These are phyloP conservation scores for Radiomyces spectabilis DNA, from an alignment of 192 early-diverging fungal genomes.

Conservation along the genomic window DNA sequence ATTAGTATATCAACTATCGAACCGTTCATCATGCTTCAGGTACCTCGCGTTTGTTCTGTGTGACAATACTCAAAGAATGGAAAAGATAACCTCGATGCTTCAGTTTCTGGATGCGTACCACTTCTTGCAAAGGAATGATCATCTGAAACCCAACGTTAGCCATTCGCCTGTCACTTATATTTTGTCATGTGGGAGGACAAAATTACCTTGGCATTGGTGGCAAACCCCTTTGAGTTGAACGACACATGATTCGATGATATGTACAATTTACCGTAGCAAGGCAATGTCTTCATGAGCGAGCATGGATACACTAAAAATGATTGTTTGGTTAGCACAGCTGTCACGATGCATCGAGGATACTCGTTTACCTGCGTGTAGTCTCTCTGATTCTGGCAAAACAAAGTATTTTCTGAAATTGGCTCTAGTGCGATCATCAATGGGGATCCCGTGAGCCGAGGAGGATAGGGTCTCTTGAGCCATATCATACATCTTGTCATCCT, in stretches of 20 bases:
- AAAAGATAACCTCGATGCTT: constrained; percentile 32
- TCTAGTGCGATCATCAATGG: constrained; percentile 16
- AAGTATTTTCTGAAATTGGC: constrained; percentile 44
- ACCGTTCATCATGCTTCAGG: not conserved
- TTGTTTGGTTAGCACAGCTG: too few species aligned
- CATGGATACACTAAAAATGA: constrained; percentile 35
- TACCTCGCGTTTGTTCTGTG: constrained; percentile 39
- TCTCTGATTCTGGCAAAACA: constrained; percentile 46
- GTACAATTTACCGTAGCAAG: constrained; percentile 53
- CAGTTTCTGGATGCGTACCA: constrained; percentile 35
- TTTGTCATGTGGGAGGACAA: too few species aligned
- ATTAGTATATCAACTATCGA: not conserved
- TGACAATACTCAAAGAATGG: constrained; percentile 37
- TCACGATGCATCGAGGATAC: not conserved
- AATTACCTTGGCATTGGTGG: constrained; percentile 34
- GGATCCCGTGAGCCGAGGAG: not conserved
- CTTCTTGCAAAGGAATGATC: constrained; percentile 51
- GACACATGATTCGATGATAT: constrained; percentile 54
- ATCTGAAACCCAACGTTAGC: constrained; percentile 11
- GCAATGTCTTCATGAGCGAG: constrained; percentile 41
- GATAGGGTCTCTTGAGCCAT: not conserved
- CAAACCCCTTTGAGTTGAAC: constrained; percentile 51
- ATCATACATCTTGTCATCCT: constrained; percentile 5
- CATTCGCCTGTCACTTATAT: too few species aligned
- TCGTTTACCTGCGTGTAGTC: constrained; percentile 36